Percentiles rank a stretch among this genome's conserved stretches.
Conservation (phyloP, 306 rosid genomes). For the Castanea mollissima region DNA sequence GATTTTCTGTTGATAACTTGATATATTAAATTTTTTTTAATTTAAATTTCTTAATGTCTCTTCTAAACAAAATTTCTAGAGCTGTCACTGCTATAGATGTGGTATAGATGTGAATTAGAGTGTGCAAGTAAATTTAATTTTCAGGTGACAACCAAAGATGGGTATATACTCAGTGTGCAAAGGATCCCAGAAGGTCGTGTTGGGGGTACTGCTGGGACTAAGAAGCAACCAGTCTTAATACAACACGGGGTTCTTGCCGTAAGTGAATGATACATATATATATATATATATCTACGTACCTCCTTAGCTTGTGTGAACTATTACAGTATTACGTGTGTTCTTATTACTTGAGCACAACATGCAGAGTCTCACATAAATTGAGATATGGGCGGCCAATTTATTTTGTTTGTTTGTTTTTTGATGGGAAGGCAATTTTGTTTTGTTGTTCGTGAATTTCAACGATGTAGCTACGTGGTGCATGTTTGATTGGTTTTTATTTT, state of each 20-base stretch:
- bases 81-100: not conserved
- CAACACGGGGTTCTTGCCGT: conserved; percentile 89
- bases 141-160: conserved; percentile 78
- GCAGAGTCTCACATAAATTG: not conserved
- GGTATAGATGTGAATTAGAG: not conserved
- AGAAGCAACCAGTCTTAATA: conserved; percentile 66
- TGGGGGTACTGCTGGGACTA: conserved; percentile 10
- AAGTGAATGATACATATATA: conserved; percentile 4
- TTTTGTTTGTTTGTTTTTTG: not conserved
- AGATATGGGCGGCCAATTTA: conserved; percentile 5
- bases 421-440: not conserved
- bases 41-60: too few species aligned
- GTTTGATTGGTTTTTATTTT: not conserved
- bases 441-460: not conserved
- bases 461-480: not conserved
- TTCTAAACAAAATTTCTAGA: too few species aligned
- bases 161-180: conserved; percentile 70
- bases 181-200: conserved; percentile 67
- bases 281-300: not conserved
- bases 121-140: not conserved
- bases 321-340: not conserved
- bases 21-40: too few species aligned
- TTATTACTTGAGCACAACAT: not conserved
- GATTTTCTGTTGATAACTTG: too few species aligned
- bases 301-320: not conserved